Evolutionary conservation across 2,329 filamentous ascomycete genomes (phyloP).

Genomic region (Aspergillus flavus): DNA sequence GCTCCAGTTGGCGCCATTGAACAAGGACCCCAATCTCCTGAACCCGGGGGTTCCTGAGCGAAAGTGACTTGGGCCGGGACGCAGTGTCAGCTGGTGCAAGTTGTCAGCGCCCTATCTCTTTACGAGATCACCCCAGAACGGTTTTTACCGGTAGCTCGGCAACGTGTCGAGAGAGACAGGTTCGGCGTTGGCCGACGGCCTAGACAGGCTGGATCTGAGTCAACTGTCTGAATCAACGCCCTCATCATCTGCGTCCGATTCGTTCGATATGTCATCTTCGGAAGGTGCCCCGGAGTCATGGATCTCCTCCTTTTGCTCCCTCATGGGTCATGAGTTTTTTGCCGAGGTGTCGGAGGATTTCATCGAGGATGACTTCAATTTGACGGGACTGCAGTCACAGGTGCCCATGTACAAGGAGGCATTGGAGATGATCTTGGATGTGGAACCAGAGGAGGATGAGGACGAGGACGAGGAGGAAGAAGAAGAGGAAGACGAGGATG

Average conservation of each 20-base stretch:
- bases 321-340: slow-evolving; percentile 97
- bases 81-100: slow-evolving; percentile 17
- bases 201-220: slow-evolving; percentile 51
- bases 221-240: slow-evolving; percentile 48
- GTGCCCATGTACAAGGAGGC: slow-evolving; percentile 99
- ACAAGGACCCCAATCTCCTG: not conserved
- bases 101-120: slow-evolving; percentile 11
- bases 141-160: slow-evolving; percentile 33
- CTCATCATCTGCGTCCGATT: slow-evolving; percentile 41
- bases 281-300: slow-evolving; percentile 75
- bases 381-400: slow-evolving; percentile 91
- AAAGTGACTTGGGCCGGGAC: slow-evolving; percentile 10
- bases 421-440: slow-evolving; percentile 97
- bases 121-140: slow-evolving; percentile 14
- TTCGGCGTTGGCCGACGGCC: slow-evolving; percentile 51
- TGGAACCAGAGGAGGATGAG: slow-evolving; percentile 87
- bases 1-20: not conserved
- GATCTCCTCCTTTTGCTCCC: slow-evolving; percentile 95
- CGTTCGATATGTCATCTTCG: slow-evolving; percentile 49
- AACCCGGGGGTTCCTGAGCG: not conserved
- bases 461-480: slow-evolving; percentile 68
- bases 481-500: slow-evolving; percentile 70
- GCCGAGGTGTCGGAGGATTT: slow-evolving; percentile 98
- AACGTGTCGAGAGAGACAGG: slow-evolving; percentile 50
- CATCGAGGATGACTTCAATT: slow-evolving; percentile 99